Base-by-base conservation (phyloP, 768 basidiomycete genomes). In the Leccinum subgranulosum region DNA sequence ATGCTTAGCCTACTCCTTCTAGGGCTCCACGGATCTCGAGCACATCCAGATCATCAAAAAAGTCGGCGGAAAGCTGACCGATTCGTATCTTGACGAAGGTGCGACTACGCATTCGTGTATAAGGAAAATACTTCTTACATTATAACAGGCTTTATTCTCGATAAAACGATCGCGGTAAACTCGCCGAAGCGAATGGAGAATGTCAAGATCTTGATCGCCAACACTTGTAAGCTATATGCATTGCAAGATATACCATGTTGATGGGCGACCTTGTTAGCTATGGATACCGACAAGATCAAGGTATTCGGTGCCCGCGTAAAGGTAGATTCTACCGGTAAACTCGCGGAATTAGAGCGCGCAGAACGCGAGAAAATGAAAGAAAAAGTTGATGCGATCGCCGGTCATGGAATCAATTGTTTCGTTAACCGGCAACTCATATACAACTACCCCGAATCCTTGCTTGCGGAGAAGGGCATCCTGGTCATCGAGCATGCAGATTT, bases 211-310 rank as follows among this genome's bases (percentile, higher is more conserved):
- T 76, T 99, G 59, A 95, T 99, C 60, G 94, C 96, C 52, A 98
- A 98, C 67, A 99, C 97, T n/a, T 92, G 95, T 94, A 66, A 63
- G 92, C 75, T 10, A 10, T 47, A 10, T 33, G 10, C 25, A 19
- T 33, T 29, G 8, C 10, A 33, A 27, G 12, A 2, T 27, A 49
- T 19, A 21, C 25, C 15, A 15, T 33, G 14, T 17, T 56, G n/a
- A 53, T 49, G 36, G 19, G 12, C 9, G 15, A 50, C 19, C 11
- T 49, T 56, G 6, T 43, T 62, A 95, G 94, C 97, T 3, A 98
- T 98, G 97, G 97, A 99, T 76, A 99, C 97, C 27, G 97, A 99
- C 77, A 99, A 99, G 74, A 97, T 98, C 80, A 99, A 99, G 77
- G 89, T 99, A 59, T 99, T 99, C 60, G 97, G 97, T 45, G 96